These are phyloP conservation scores for Astragalus glycyphyllos DNA, from an alignment of 306 rosid species.

Conservation along the genomic window DNA sequence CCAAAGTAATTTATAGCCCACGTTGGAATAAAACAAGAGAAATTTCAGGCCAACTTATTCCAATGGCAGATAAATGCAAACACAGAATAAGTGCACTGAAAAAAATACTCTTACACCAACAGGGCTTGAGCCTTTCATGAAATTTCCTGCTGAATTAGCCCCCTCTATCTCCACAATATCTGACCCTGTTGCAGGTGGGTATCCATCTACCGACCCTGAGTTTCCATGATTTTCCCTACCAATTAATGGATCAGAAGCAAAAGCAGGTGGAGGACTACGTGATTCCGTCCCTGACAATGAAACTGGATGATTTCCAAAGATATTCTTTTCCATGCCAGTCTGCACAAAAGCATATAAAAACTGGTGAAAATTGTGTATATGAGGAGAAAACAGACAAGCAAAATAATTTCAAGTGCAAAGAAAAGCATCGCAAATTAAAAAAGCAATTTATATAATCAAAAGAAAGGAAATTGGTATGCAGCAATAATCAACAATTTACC, in stretches of 20 bases:
- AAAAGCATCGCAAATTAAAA: not conserved
- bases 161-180: slow-evolving; percentile 85
- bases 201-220: slow-evolving; percentile 52
- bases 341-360: slow-evolving; percentile 53
- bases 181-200: slow-evolving; percentile 55
- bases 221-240: slow-evolving; percentile 54
- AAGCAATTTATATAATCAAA: not conserved
- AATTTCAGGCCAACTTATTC: slow-evolving; percentile 18
- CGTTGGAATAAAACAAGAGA: slow-evolving; percentile 31
- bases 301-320: slow-evolving; percentile 94
- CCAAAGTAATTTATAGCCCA: slow-evolving; percentile 12
- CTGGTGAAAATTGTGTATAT: slow-evolving; percentile 20
- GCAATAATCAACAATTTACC: slow-evolving; percentile 24
- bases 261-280: slow-evolving; percentile 86
- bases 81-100: slow-evolving; percentile 26
- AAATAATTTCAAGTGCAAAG: slow-evolving; percentile 14
- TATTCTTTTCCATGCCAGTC: slow-evolving; percentile 94
- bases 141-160: slow-evolving; percentile 71
- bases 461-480: slow-evolving; percentile 1
- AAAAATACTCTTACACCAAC: slow-evolving; percentile 68
- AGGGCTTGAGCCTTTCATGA: slow-evolving; percentile 73
- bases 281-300: slow-evolving; percentile 67
- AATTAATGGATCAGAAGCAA: slow-evolving; percentile 84
- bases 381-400: slow-evolving; percentile 16
- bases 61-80: slow-evolving; percentile 35